Evolutionary conservation across 176 grass and related monocot species (phyloP), one percentile per base, ranked within the genome.

Genomic region (Avena eriantha): DNA sequence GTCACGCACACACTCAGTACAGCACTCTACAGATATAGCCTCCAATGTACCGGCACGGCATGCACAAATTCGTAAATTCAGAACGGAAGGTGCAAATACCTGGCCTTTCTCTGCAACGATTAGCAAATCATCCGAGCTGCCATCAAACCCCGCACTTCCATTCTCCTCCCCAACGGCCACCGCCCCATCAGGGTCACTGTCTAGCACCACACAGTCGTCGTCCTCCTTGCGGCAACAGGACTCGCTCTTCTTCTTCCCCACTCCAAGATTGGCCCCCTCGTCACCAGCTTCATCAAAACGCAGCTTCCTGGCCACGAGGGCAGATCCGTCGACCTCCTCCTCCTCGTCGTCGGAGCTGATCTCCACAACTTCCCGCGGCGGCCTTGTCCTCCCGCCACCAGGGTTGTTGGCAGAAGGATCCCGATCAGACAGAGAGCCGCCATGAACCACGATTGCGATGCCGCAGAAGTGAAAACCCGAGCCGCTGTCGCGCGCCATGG

Each of bases 51-150:
- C 29, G 29, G 33, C 12, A 65, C 54, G 65, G 49, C 53, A 89
- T 60, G 50, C 3, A 23, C 2, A 36, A 16, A 81, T 76, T 84
- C 5, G 10, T 23, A 60, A 60, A 0, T 60, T 4, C 73, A 68
- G 17, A 77, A 89, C n/a, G 69, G 43, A 77, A 74, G 81, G 11
- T 73, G 46, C 19, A 79, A 76, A 75, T 90, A 98, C 96, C 86
- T 73, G 83, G 68, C 96, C 96, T 84, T 95, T 98, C 88, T 94
- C 92, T 0, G 86, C 96, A n/a, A 98, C 92, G 56, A 98, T 92
- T 67, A 86, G 84, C 74, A 98, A 56, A 46, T 98, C 96, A 88
- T 96, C 92, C 0, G 87, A 91, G 8, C 84, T 66, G 33, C 21
- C 85, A 66, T 88, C 91, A 3, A 1, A 3, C 82, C 35, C 78